phyloP scores from a whole-genome alignment of 352 stramenopile genomes.

The Globisporangium rhizosaccharum region DNA sequence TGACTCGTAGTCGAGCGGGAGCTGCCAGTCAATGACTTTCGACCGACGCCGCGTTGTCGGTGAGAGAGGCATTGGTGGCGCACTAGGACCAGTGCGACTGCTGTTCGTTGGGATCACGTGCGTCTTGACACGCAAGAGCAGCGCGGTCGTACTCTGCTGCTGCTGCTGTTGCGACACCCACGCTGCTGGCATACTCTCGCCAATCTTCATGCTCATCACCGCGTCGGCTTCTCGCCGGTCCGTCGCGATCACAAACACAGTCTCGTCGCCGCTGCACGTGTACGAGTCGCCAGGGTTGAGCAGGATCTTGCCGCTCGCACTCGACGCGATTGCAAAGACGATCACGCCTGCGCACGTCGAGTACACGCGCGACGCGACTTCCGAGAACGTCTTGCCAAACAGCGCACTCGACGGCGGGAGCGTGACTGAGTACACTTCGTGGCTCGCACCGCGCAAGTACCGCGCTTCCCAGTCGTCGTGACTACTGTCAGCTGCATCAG shows the following conservation, averaged over 20 bases:
- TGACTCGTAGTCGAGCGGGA: constrained; percentile 6
- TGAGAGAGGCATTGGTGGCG: background rate
- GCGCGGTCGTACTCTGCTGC: constrained; percentile 2
- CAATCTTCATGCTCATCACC: constrained; percentile 23
- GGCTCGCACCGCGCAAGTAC: constrained; percentile 67
- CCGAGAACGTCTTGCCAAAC: constrained; percentile 68
- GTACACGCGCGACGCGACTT: constrained; percentile 75
- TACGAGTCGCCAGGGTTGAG: constrained; percentile 80
- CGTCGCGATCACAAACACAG: constrained; percentile 69
- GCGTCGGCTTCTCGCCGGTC: constrained; percentile 47
- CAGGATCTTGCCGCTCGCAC: constrained; percentile 38
- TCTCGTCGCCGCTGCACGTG: constrained; percentile 57
- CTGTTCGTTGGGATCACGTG: constrained; percentile 8
- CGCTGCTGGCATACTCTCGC: constrained; percentile 10
- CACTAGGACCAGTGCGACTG: background rate
- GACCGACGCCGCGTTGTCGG: constrained; percentile 17
- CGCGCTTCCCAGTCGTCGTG: constrained; percentile 59
- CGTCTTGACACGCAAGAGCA: constrained; percentile 9
- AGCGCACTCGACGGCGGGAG: constrained; percentile 49
- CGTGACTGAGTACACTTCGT: constrained; percentile 75
- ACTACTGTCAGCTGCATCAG: constrained; percentile 18
- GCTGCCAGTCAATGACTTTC: constrained; percentile 30
- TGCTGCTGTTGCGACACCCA: constrained; percentile 17
- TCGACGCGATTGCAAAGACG: constrained; percentile 59
- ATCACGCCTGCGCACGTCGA: constrained; percentile 72